Evolutionary conservation across 2,329 filamentous ascomycete species (phyloP).

Genomic region (Fusarium buharicum): DNA sequence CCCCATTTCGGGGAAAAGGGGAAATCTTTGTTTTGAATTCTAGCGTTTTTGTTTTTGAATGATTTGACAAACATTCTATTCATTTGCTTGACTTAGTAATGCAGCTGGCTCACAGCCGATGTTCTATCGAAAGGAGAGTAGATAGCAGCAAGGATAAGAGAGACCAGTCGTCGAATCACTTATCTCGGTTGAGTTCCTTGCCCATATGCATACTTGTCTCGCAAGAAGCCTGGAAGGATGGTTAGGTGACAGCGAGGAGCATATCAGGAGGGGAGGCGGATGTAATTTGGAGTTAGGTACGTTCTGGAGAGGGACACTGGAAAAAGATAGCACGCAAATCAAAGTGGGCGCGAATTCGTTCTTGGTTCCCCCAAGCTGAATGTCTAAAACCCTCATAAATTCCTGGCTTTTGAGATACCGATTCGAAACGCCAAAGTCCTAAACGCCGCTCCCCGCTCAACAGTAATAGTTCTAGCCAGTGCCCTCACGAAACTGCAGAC

Average conservation of each 20-base stretch:
- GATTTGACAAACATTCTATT: conserved; percentile 15
- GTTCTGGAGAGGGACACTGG: conserved; percentile 24
- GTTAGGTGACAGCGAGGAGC: conserved; percentile 35
- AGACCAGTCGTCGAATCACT: neutral
- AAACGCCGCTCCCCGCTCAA: conserved; percentile 46
- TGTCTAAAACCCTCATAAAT: conserved; percentile 30
- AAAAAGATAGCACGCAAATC: conserved; percentile 30
- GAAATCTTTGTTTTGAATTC: conserved; percentile 18
- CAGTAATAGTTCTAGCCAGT: conserved; percentile 24
- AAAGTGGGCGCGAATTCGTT: conserved; percentile 34
- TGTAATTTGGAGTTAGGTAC: conserved; percentile 35
- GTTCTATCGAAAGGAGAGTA: conserved; percentile 1
- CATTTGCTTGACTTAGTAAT: conserved; percentile 16
- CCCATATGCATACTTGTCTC: conserved; percentile 41
- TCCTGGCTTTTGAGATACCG: conserved; percentile 40
- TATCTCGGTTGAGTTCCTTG: conserved; percentile 21
- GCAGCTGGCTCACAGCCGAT: neutral
- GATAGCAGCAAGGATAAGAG: neutral
- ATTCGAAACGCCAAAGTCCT: conserved; percentile 46
- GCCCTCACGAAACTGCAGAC: conserved; percentile 13
- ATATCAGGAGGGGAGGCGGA: conserved; percentile 31
- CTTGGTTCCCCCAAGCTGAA: conserved; percentile 32
- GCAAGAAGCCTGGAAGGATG: conserved; percentile 15
- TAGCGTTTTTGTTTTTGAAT: conserved; percentile 33
- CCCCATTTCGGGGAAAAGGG: conserved; percentile 10